These are phyloP conservation scores for Aureobasidium zeae DNA, from an alignment of 2,329 filamentous ascomycete genomes.

Conservation along the genomic window DNA sequence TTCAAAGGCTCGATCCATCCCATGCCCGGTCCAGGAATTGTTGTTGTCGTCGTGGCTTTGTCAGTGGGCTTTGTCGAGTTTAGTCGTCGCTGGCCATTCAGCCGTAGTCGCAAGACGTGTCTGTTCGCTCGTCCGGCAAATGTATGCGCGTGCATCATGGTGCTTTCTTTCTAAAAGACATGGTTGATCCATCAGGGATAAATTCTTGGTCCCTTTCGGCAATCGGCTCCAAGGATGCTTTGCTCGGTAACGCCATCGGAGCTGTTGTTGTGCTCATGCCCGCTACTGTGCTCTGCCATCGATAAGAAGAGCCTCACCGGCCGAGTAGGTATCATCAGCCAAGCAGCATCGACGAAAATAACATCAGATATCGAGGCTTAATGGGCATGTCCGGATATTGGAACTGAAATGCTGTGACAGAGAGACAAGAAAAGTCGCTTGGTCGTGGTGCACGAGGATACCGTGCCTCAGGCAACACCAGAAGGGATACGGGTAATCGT, in stretches of 20 bases:
- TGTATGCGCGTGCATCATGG: constrained; percentile 23
- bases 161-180: neutral
- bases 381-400: no score
- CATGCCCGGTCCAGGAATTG: constrained; percentile 37
- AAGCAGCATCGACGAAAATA: no score
- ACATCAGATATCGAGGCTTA: no score
- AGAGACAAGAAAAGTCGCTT: no score
- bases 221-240: neutral
- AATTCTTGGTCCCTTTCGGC: constrained; percentile 10
- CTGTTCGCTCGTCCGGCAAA: constrained; percentile 23
- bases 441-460: no score
- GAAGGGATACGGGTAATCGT: no score
- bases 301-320: no score
- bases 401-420: no score
- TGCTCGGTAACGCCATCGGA: neutral
- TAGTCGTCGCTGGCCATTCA: constrained; percentile 27
- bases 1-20: constrained; percentile 40
- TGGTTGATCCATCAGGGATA: neutral
- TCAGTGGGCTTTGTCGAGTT: constrained; percentile 15
- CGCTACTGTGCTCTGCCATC: neutral
- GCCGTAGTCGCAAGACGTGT: constrained; percentile 24
- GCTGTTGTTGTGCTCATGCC: constrained; percentile 1
- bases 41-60: constrained; percentile 12
- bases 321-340: no score
- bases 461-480: no score